Conservation (phyloP, 371 early-diverging fungal species). For the Dichotomocladium elegans region DNA sequence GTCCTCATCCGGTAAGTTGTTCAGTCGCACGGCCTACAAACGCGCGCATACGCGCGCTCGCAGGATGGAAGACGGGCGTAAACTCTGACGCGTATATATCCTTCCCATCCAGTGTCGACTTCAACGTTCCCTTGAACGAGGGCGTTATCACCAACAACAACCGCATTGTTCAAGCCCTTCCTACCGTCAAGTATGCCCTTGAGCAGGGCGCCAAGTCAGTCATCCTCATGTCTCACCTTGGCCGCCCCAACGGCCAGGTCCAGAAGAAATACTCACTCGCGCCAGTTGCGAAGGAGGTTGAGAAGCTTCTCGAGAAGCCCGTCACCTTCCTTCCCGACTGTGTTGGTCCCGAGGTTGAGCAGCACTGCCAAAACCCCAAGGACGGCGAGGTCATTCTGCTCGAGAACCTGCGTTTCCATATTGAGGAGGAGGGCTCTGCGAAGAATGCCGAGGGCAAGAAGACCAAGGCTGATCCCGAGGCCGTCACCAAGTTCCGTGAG, state of each 20-base stretch:
- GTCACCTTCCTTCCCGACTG: conserved; percentile 94
- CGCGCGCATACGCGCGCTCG: background rate
- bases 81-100: background rate
- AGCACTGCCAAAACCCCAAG: conserved; percentile 69
- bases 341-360: conserved; percentile 88
- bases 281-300: conserved; percentile 90
- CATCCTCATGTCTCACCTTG: conserved; percentile 97
- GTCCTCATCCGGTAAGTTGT: conserved; percentile 83
- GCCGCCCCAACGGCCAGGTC: conserved; percentile 95
- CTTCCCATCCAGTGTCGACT: conserved; percentile 83
- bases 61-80: background rate
- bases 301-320: conserved; percentile 73
- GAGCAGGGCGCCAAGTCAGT: conserved; percentile 86
- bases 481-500: conserved; percentile 83
- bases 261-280: conserved; percentile 87
- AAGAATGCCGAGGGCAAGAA: conserved; percentile 90
- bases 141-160: conserved; percentile 94
- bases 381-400: conserved; percentile 90
- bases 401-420: conserved; percentile 98
- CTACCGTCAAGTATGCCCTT: conserved; percentile 92
- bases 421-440: conserved; percentile 96
- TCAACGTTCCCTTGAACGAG: conserved; percentile 96
- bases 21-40: background rate
- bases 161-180: conserved; percentile 95
- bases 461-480: conserved; percentile 82